Evolutionary conservation across 257 asterid genomes (phyloP).

Genomic region (Salvia splendens): DNA sequence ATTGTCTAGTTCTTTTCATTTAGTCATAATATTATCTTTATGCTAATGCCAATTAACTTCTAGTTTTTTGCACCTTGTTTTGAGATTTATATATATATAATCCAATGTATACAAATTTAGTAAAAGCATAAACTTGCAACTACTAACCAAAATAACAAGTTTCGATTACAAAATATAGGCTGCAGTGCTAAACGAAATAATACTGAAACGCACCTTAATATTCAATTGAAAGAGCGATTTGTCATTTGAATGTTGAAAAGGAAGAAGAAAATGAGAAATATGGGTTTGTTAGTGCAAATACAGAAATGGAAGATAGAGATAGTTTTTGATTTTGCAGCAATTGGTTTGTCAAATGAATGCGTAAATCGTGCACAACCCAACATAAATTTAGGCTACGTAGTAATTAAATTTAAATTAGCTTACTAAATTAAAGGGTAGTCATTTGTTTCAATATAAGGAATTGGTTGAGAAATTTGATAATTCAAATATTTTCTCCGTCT

Average conservation of each 20-base stretch:
- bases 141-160: background rate
- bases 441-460: background rate
- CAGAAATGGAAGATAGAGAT: constrained; percentile 30
- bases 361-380: constrained; percentile 51
- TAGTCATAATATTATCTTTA: no score
- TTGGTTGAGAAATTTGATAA: no score
- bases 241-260: constrained; percentile 25
- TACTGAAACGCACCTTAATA: constrained; percentile 30
- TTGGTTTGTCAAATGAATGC: constrained; percentile 31
- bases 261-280: constrained; percentile 20
- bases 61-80: no score
- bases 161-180: background rate
- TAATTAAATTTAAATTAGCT: background rate
- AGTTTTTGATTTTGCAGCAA: constrained; percentile 27
- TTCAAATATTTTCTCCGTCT: no score
- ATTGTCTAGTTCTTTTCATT: no score
- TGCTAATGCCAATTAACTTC: no score
- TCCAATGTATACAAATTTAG: no score
- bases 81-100: no score
- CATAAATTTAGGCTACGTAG: constrained; percentile 33
- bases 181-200: background rate
- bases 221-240: constrained; percentile 10
- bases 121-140: background rate
- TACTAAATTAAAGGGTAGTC: background rate
- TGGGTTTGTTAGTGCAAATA: constrained; percentile 25